Percentiles rank a stretch among this genome's conserved stretches.
Evolutionary conservation across 371 early-diverging fungal species (phyloP).

Genomic region (Nematocida ironsii): DNA sequence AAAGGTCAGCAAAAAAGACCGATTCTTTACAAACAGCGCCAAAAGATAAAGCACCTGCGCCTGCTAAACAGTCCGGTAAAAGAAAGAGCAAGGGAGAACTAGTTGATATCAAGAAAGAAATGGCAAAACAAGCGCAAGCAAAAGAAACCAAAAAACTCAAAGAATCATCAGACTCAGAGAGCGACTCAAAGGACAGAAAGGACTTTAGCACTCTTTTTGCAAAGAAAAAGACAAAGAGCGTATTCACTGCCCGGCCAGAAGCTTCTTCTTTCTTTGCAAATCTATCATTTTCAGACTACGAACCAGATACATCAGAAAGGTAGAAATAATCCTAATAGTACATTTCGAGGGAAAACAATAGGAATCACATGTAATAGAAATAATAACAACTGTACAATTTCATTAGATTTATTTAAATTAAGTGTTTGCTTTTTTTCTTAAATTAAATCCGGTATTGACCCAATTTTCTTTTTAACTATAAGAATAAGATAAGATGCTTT

Average conservation of each 20-base stretch:
- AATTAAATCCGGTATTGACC: background rate
- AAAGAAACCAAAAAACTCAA: constrained; percentile 12
- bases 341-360: background rate
- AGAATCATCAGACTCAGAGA: constrained; percentile 6
- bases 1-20: background rate
- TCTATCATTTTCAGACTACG: constrained; percentile 53
- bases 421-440: background rate
- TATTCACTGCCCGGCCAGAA: constrained; percentile 36
- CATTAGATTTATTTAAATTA: background rate
- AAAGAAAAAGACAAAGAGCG: constrained; percentile 41
- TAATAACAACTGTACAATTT: constrained; percentile 1
- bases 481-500: too few relatives aligned
- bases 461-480: too few relatives aligned
- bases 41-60: background rate
- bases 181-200: constrained; percentile 40
- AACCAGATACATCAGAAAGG: constrained; percentile 20
- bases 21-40: background rate
- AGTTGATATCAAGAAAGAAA: constrained; percentile 35
- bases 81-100: constrained; percentile 26
- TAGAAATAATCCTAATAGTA: background rate
- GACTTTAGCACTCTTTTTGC: constrained; percentile 59
- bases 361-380: background rate
- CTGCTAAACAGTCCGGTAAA: constrained; percentile 1
- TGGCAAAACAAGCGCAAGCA: constrained; percentile 29
- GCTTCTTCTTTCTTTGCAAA: constrained; percentile 58